Evolutionary conservation across 2,329 filamentous ascomycete species (phyloP), one percentile per base, ranked within the genome.

Genomic region (Penicillium sp.): DNA sequence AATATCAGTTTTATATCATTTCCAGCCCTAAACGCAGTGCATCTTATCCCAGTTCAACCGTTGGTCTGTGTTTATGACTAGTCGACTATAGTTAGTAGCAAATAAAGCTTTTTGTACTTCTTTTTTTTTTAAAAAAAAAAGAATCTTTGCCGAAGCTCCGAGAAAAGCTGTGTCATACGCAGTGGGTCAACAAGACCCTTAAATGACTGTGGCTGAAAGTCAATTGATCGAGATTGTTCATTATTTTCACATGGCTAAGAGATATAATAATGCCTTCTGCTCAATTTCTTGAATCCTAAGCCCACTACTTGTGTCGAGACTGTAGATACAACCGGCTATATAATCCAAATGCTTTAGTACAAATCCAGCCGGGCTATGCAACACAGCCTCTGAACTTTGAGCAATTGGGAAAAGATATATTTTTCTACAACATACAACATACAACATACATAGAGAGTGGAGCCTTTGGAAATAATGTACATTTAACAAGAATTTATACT

Each of bases 111-210:
- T 29, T 29, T 13, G 28, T 29, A 4, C 17, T 31, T 31, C 26
- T 22, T 17, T 37, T 28, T n/a, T 12, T n/a, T 15, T 8, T 44
- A 46, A 33, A n/a, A 13, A 46, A 28, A 6, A 6, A 3, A 22
- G 19, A 45, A 28, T 46, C 26, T 42, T 24, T n/a, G 43, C 48
- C 43, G 48, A 47, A 24, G 43, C 32, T 42, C 37, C 48, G 43
- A 48, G 19, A 29, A 29, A 40, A 49, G 17, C 19, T 22, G 24
- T 42, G 31, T 47, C 24, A 31, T 22, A 24, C 8, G 29, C 19
- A 32, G 48, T 51, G 48, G 48, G 48, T 51, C 48, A 35, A n/a
- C 21, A 13, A 48, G 26, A 44, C 46, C 46, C 33, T 38, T 22
- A 26, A 32, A 26, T 12, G 12, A 41, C 45, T 21, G 46, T 45